These are phyloP conservation scores for Fusarium sp. DNA, from an alignment of 2,329 filamentous ascomycete genomes.

Conservation along the genomic window DNA sequence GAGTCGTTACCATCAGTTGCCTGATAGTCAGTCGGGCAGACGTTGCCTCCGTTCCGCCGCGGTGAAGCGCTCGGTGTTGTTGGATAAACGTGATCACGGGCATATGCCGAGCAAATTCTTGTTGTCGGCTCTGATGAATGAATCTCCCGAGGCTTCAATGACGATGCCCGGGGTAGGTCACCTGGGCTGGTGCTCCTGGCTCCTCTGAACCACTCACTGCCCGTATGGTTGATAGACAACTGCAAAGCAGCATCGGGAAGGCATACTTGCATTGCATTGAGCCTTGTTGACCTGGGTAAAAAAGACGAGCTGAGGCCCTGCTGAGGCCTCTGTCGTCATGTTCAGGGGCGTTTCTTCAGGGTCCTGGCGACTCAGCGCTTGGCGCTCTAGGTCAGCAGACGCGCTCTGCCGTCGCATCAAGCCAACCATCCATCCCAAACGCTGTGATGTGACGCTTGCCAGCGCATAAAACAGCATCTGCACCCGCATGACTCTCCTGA, in stretches of 20 bases:
- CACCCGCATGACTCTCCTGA: conserved; percentile 44
- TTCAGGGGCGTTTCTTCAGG: conserved; percentile 40
- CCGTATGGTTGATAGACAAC: conserved; percentile 15
- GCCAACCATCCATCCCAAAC: conserved; percentile 35
- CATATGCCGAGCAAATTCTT: conserved; percentile 44
- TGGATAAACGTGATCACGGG: conserved; percentile 44
- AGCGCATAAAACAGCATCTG: conserved; percentile 47
- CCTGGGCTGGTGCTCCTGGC: conserved; percentile 32
- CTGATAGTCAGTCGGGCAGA: conserved; percentile 21
- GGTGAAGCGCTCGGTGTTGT: conserved; percentile 39
- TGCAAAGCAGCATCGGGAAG: conserved; percentile 11
- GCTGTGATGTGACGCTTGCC: conserved; percentile 38
- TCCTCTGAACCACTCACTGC: conserved; percentile 25
- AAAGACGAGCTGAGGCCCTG: conserved; percentile 30
- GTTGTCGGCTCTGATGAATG: conserved; percentile 21
- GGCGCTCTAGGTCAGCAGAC: conserved; percentile 43
- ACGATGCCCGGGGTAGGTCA: conserved; percentile 42
- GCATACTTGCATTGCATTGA: conserved; percentile 24
- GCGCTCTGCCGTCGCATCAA: conserved; percentile 38
- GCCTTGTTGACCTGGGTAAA: conserved; percentile 30
- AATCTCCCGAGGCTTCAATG: conserved; percentile 40
- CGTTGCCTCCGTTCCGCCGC: conserved; percentile 28
- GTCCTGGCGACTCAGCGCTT: conserved; percentile 44
- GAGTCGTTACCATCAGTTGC: conserved; percentile 25
- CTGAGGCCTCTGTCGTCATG: conserved; percentile 45